Evolutionary conservation across 257 asterid species (phyloP).

Genomic region (Salvia splendens): DNA sequence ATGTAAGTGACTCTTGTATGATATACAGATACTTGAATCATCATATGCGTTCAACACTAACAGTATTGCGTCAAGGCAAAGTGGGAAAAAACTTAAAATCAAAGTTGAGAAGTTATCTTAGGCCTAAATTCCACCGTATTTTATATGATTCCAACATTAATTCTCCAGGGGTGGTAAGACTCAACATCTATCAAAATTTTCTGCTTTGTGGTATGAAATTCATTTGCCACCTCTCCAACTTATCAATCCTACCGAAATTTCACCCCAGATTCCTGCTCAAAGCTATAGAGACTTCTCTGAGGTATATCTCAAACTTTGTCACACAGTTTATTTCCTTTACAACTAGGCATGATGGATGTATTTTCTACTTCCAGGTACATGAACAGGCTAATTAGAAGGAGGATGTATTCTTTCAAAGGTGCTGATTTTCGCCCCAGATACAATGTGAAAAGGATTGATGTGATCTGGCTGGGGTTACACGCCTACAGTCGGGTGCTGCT

Average conservation of each 20-base stretch:
- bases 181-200: constrained; percentile 79
- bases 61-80: constrained; percentile 56
- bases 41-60: constrained; percentile 70
- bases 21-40: constrained; percentile 59
- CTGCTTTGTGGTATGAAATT: constrained; percentile 88
- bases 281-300: constrained; percentile 52
- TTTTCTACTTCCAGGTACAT: constrained; percentile 51
- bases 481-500: constrained; percentile 61
- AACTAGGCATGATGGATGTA: no score
- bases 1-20: constrained; percentile 9
- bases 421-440: constrained; percentile 56
- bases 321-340: no score
- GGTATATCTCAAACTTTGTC: constrained; percentile 37
- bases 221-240: constrained; percentile 49
- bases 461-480: constrained; percentile 69
- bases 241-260: constrained; percentile 51
- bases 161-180: constrained; percentile 73
- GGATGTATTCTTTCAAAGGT: constrained; percentile 41
- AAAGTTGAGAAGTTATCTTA: constrained; percentile 58
- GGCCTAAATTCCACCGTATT: constrained; percentile 81
- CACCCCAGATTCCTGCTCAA: constrained; percentile 42
- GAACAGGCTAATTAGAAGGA: constrained; percentile 64
- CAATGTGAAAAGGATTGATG: constrained; percentile 53
- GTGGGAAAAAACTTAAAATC: constrained; percentile 51
- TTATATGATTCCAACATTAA: constrained; percentile 83